Base-by-base conservation (phyloP, 2,329 filamentous ascomycete species). In the Aspergillus floridensis region DNA sequence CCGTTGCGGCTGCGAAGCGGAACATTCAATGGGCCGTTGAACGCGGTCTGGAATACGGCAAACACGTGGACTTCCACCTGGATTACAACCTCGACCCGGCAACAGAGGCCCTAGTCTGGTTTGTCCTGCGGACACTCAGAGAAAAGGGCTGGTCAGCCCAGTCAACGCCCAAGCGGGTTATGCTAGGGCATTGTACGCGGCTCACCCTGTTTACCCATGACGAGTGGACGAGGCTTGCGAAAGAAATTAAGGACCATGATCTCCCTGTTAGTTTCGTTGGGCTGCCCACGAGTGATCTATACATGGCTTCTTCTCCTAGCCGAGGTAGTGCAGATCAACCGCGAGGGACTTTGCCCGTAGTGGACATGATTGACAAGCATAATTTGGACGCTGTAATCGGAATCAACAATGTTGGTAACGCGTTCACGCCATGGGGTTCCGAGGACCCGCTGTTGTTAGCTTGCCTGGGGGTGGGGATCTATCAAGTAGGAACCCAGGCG, bases 321-420 rank as follows among this genome's bases (percentile, higher is more conserved):
- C 49, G 41, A 22, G 19, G 47, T 5, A 14, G 24, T 2, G 73
- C 66, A 5, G 62, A 72, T 22, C 68, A 76, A 6, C 76, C 79
- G 1, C 79, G 88, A 60, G 87, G 86, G 1, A 91, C 88, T 0
- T 75, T 91, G 16, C 81, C 85, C 48, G 76, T 90, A 1, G 80
- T 83, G 0, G 76, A 83, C 4, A 77, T 91, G 75, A 87, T 90
- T 60, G 77, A 80, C 44, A 76, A 83, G 22, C 80, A 86, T 60
- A 79, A 79, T 0, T 70, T 91, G 3, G 80, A 86, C 59, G 86
- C 81, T 21, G 85, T 85, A 14, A 80, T 91, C 5, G 83, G 86
- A 2, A 80, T 89, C 41, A 91, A 91, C 68, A 91, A 91, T 66
- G 84, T 91, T 14, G 88, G 88, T 19, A 91, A 91, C 68, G 87